These are phyloP conservation scores for Termitomyces sp. DNA, from an alignment of 768 basidiomycete genomes.

Conservation along the genomic window DNA sequence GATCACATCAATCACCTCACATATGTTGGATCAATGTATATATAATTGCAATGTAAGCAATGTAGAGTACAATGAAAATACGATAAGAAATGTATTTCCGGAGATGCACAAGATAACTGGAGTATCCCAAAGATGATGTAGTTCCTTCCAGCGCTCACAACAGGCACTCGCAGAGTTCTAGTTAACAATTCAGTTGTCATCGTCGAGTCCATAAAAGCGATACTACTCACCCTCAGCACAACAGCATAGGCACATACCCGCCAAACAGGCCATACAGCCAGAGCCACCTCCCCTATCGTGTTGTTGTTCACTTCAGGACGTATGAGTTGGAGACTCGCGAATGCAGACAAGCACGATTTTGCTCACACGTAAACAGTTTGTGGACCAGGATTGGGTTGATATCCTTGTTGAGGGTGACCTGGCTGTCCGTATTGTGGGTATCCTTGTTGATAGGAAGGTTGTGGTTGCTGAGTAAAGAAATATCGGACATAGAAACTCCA, in stretches of 20 bases:
- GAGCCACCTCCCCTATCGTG: slow-evolving; percentile 37
- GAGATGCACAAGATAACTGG: slow-evolving; percentile 3
- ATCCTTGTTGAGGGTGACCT: slow-evolving; percentile 47
- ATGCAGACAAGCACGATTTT: not conserved
- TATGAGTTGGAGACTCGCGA: not conserved
- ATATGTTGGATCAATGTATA: not conserved
- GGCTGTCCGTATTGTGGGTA: slow-evolving; percentile 32
- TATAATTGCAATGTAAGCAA: not conserved
- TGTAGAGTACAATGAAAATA: not conserved
- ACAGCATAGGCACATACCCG: slow-evolving; percentile 60
- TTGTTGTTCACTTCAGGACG: slow-evolving; percentile 40
- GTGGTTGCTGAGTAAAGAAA: slow-evolving; percentile 48
- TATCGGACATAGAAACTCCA: not conserved
- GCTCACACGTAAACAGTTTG: slow-evolving; percentile 79
- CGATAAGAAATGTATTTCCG: not conserved
- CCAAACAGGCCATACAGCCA: slow-evolving; percentile 61
- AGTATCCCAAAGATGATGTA: not conserved
- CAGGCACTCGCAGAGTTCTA: slow-evolving; percentile 74
- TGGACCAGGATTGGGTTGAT: slow-evolving; percentile 47
- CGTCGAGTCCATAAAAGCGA: not conserved
- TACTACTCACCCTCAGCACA: slow-evolving; percentile 55
- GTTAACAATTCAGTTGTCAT: slow-evolving; percentile 2
- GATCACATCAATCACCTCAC: not conserved
- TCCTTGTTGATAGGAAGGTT: slow-evolving; percentile 51
- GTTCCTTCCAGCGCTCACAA: slow-evolving; percentile 29